phyloP scores from a whole-genome alignment of 2,329 filamentous ascomycete genomes.

The Clonostachys sp. region DNA sequence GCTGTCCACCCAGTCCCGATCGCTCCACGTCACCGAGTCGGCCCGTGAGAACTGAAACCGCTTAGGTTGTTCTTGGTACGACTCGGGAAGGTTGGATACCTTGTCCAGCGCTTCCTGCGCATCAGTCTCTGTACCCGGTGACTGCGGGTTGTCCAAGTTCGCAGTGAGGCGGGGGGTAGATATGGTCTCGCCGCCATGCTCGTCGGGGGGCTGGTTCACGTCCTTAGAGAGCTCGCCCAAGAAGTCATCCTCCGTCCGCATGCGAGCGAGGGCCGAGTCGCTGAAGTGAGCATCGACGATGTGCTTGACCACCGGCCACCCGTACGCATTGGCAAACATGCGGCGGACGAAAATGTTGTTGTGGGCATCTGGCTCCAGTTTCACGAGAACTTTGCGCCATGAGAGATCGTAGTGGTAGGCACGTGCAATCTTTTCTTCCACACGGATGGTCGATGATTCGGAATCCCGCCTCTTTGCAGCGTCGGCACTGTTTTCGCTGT shows the following conservation, averaged over 20 bases:
- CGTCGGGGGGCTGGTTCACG: conserved; percentile 48
- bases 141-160: conserved; percentile 2
- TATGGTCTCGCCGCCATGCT: conserved; percentile 63
- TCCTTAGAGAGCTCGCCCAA: conserved; percentile 66
- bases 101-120: conserved; percentile 32
- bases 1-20: conserved; percentile 57
- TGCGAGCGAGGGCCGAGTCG: conserved; percentile 57
- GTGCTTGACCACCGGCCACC: conserved; percentile 96
- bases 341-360: conserved; percentile 97
- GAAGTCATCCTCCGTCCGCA: conserved; percentile 62
- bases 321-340: conserved; percentile 95
- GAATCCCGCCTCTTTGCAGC: conserved; percentile 41
- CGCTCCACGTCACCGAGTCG: conserved; percentile 63
- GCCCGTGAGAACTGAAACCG: conserved; percentile 13
- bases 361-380: conserved; percentile 93
- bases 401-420: conserved; percentile 89
- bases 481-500: conserved; percentile 22
- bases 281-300: conserved; percentile 92
- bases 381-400: conserved; percentile 95
- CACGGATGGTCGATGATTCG: conserved; percentile 63
- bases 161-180: conserved; percentile 3
- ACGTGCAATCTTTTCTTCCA: conserved; percentile 96
- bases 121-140: conserved; percentile 16
- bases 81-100: conserved; percentile 37
- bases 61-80: conserved; percentile 4